Base-by-base conservation (phyloP, 208 protist species). In the Leishmania lainsoni region DNA sequence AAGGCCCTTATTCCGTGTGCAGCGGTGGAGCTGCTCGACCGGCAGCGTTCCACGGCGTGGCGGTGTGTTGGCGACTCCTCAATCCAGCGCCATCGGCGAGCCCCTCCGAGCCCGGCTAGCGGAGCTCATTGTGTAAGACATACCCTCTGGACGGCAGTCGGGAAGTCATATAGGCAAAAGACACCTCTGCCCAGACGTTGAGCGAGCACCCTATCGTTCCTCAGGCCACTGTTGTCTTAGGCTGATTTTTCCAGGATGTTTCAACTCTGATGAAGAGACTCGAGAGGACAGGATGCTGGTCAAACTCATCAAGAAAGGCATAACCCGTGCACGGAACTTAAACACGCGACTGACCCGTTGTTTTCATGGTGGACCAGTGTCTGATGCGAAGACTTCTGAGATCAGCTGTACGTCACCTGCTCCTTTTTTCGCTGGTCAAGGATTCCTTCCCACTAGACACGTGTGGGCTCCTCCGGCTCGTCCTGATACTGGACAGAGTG, bases 401-500 rank as follows among this genome's bases (percentile, higher is more conserved):
- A 81, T n/a, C n/a, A 75, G 16, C 35, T 88, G 42, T 49, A 59
- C 2, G 42, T 73, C 1, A 65, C 83, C 52, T 86, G 73, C 35
- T 42, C 86, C 88, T 4, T 90, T n/a, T 90, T 78, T 52, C 78
- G 9, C 75, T 91, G 1, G 81, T 89, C 49, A 75, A 68, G 49
- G 54, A 42, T 61, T 88, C 88, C 26, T 90, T 91, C 65, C 63
- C 68, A 29, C 78, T 91, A 26, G 88, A 91, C 49, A 88, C 90
- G 86, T 81, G 82, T 45, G 90, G 90, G 2, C 79, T 94, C 26
- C 89, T 86, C 51, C 88, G 87, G 4, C 92, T 89, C 70, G 87
- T 92, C n/a, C 92, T 91, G 75, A 82, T 91, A 0, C 85, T 92
- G 10, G 84, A 90, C n/a, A 91, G 88, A 51, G 29, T 83, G 16